phyloP scores from a whole-genome alignment of 768 basidiomycete genomes.

The Plicaturopsis crispa region DNA sequence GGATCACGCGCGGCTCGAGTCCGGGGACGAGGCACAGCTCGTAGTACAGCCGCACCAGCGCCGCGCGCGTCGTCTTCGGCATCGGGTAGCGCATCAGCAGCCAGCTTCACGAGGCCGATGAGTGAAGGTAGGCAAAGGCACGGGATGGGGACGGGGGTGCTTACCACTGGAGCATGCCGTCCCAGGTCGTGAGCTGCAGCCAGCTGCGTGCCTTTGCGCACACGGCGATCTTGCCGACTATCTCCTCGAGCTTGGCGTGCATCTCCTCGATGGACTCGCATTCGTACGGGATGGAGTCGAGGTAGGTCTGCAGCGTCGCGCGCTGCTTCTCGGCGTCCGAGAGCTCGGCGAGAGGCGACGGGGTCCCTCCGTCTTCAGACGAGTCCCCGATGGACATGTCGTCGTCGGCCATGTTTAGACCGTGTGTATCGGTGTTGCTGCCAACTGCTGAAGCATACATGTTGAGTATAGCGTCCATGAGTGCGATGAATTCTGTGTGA shows the following conservation, averaged over 20 bases:
- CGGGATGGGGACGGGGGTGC: constrained; percentile 10
- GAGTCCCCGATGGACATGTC: constrained; percentile 36
- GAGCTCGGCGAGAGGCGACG: constrained; percentile 11
- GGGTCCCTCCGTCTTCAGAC: not conserved
- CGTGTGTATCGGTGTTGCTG: too few relatives aligned
- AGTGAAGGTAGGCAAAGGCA: constrained; percentile 2
- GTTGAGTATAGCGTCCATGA: too few relatives aligned
- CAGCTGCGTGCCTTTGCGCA: constrained; percentile 74
- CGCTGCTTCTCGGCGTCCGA: constrained; percentile 50
- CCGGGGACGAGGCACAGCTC: constrained; percentile 74
- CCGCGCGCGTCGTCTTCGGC: constrained; percentile 57
- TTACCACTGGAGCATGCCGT: constrained; percentile 73
- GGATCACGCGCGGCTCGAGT: constrained; percentile 60
- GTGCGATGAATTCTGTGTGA: too few relatives aligned
- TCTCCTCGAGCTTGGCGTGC: constrained; percentile 59
- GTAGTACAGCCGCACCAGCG: constrained; percentile 70
- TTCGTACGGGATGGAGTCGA: constrained; percentile 63
- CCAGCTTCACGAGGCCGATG: constrained; percentile 43
- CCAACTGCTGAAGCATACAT: too few relatives aligned
- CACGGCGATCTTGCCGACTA: constrained; percentile 60
- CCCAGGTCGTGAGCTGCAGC: constrained; percentile 69
- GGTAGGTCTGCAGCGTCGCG: constrained; percentile 55
- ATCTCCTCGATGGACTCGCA: constrained; percentile 68
- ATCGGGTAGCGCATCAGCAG: constrained; percentile 77
- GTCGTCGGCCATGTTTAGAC: constrained; percentile 65